phyloP scores from a whole-genome alignment of 371 early-diverging fungal species.

The Blakeslea trispora region DNA sequence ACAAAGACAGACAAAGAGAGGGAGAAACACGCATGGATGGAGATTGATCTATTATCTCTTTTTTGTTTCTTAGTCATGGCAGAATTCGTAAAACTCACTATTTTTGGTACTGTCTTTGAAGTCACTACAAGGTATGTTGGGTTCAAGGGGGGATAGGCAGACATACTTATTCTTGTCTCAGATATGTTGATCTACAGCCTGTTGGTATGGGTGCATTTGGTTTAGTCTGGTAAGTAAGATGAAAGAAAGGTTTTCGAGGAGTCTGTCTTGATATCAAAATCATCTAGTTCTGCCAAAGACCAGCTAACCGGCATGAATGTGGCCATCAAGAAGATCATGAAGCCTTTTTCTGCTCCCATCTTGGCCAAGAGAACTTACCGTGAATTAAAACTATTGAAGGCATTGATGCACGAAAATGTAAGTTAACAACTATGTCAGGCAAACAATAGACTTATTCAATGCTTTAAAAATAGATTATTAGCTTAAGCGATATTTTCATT shows the following conservation, averaged over 20 bases:
- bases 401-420: constrained; percentile 88
- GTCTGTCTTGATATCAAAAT: too few relatives aligned
- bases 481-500: constrained; percentile 87
- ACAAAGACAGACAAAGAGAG: too few relatives aligned
- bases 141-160: too few relatives aligned
- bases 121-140: constrained; percentile 90
- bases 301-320: constrained; percentile 78
- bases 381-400: constrained; percentile 89
- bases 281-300: constrained; percentile 84
- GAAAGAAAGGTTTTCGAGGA: too few relatives aligned
- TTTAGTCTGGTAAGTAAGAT: constrained; percentile 87
- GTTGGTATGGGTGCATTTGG: constrained; percentile 98
- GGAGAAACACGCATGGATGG: too few relatives aligned
- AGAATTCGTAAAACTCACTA: constrained; percentile 81
- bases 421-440: constrained; percentile 7
- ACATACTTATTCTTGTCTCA: too few relatives aligned
- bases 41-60: too few relatives aligned
- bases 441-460: too few relatives aligned
- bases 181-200: constrained; percentile 90
- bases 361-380: constrained; percentile 93
- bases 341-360: constrained; percentile 88
- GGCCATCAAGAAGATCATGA: constrained; percentile 95
- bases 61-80: constrained; percentile 53
- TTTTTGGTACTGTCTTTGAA: constrained; percentile 93
- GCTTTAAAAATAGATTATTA: constrained; percentile 83